These are phyloP conservation scores for Quercus dentata DNA, from an alignment of 306 rosid genomes.

Conservation along the genomic window DNA sequence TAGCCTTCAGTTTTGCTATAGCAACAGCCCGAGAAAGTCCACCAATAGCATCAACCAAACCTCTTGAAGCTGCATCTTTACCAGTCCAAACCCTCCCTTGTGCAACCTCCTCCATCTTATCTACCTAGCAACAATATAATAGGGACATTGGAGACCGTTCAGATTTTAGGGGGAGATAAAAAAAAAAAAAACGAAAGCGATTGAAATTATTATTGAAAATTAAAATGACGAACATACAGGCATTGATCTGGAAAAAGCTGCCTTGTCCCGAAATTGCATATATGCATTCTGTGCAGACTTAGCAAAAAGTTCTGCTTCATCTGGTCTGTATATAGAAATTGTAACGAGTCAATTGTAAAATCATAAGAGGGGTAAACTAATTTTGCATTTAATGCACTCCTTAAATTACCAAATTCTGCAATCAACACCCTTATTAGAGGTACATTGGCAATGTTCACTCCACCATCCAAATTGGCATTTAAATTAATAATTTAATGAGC, in stretches of 20 bases:
- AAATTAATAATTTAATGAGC: too few relatives aligned
- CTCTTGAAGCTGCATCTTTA: slow-evolving; percentile 71
- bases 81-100: slow-evolving; percentile 97
- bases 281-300: slow-evolving; percentile 67
- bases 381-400: too few relatives aligned
- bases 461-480: too few relatives aligned
- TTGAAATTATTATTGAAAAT: not conserved
- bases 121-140: slow-evolving; percentile 49
- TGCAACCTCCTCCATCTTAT: slow-evolving; percentile 91
- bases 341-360: not conserved
- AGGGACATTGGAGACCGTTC: slow-evolving; percentile 1
- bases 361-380: not conserved
- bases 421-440: too few relatives aligned
- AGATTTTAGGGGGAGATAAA: not conserved
- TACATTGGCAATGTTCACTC: too few relatives aligned
- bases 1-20: slow-evolving; percentile 85
- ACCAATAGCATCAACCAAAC: slow-evolving; percentile 89
- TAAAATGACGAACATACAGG: slow-evolving; percentile 42
- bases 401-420: too few relatives aligned
- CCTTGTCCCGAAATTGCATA: slow-evolving; percentile 84
- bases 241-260: slow-evolving; percentile 88
- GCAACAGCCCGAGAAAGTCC: slow-evolving; percentile 91
- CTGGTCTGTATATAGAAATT: slow-evolving; percentile 50
- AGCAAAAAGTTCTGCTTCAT: slow-evolving; percentile 90
- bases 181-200: not conserved